phyloP scores from a whole-genome alignment of 2,329 filamentous ascomycete genomes.

The Penicillium sp. region DNA sequence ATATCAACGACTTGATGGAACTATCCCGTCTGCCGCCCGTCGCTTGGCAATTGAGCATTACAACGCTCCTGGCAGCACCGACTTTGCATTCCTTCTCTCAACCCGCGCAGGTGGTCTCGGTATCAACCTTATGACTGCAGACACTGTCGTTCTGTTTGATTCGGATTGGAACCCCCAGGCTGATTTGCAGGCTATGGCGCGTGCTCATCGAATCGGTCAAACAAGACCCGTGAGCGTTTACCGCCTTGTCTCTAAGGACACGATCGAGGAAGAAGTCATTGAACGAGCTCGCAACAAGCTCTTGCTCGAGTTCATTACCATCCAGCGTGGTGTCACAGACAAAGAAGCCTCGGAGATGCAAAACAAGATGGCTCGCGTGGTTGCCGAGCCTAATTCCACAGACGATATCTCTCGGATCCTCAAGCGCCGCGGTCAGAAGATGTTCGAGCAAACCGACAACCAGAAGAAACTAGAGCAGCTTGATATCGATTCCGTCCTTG shows the following conservation, averaged over 20 bases:
- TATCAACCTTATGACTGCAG: constrained; percentile 98
- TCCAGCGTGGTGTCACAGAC: constrained; percentile 94
- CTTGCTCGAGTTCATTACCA: constrained; percentile 94
- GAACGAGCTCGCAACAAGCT: constrained; percentile 97
- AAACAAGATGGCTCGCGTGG: constrained; percentile 68
- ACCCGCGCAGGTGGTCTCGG: constrained; percentile 95
- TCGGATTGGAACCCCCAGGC: constrained; percentile 97
- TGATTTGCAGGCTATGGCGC: constrained; percentile 96
- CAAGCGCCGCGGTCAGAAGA: constrained; percentile 96
- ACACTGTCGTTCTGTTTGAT: constrained; percentile 96
- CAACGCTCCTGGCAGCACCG: constrained; percentile 91
- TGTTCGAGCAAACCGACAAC: constrained; percentile 97
- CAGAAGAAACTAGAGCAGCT: constrained; percentile 95
- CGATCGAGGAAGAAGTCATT: constrained; percentile 94
- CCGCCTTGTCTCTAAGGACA: constrained; percentile 94
- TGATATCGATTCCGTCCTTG: constrained; percentile 94
- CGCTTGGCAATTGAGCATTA: constrained; percentile 97
- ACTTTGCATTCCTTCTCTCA: constrained; percentile 94
- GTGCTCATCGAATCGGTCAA: constrained; percentile 95
- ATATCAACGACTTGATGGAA: constrained; percentile 92
- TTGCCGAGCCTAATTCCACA: constrained; percentile 79
- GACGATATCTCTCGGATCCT: constrained; percentile 96
- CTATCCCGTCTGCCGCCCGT: constrained; percentile 81
- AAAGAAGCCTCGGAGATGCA: constrained; percentile 83
- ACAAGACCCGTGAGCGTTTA: constrained; percentile 96